Conservation (phyloP, 805 yeast species). For the Vanderwaltozyma verrucispora region DNA sequence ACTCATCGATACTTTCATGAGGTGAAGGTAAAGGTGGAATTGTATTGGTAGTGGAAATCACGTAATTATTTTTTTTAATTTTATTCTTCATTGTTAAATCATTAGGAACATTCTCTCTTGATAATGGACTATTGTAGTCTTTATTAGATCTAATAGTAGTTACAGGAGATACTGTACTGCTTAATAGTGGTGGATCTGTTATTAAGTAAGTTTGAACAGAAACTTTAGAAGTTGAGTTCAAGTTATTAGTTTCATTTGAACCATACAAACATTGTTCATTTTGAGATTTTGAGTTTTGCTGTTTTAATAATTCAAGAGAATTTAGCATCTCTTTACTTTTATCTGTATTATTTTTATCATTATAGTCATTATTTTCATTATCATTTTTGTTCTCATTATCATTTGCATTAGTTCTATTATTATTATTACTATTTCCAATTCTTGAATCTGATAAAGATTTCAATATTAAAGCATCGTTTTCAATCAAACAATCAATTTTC, state of each 20-base stretch:
- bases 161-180: conserved; percentile 12
- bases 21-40: conserved; percentile 24
- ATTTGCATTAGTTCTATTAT: too few relatives aligned
- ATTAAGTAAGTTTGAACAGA: conserved; percentile 36
- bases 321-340: not conserved
- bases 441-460: conserved; percentile 37
- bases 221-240: conserved; percentile 6
- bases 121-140: not conserved
- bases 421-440: not conserved
- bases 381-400: not conserved
- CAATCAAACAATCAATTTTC: conserved; percentile 54
- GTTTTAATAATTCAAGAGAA: not conserved
- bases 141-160: not conserved
- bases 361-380: not conserved
- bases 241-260: not conserved
- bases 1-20: conserved; percentile 41
- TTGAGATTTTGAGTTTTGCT: too few relatives aligned
- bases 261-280: not conserved
- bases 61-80: conserved; percentile 4
- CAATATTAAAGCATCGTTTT: conserved; percentile 58
- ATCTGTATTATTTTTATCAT: not conserved
- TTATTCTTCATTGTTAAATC: not conserved
- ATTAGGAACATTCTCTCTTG: not conserved
- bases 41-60: conserved; percentile 23
- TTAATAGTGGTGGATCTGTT: conserved; percentile 35